Base-by-base conservation (phyloP, 306 rosid genomes). In the Sophora flavescens region DNA sequence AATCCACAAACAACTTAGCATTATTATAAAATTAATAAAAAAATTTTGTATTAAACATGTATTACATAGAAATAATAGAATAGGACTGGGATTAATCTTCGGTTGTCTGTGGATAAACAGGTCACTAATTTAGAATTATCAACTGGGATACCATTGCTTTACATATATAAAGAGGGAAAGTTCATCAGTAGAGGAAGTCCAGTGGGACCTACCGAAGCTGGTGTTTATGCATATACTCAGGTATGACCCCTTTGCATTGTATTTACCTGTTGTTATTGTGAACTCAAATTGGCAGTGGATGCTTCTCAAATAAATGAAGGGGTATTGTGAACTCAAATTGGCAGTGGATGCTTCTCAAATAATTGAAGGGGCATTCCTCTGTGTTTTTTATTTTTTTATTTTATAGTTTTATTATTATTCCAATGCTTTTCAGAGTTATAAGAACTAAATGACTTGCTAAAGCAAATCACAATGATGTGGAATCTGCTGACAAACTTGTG, bases 101-200 rank as follows among this genome's bases (percentile, higher is more conserved):
- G 50, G 41, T 57, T 48, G 32, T 78, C 5, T 35, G 41, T 58
- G 26, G 17, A 59, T 26, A 64, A 86, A 53, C 89, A 95, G 99
- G 93, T 95, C 70, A 86, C 80, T 41, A 81, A 74, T 77, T 75
- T 95, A 77, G 99, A 92, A 84, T 72, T 95, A 53, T 95, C 99
- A 17, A 92, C 97, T 47, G 99, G 99, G 68, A 80, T 92, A 74
- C 99, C 99, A 0, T 88, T 95, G 95, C 99, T 95, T 62, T 95
- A 92, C 85, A 90, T 95, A 78, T 92, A 83, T 70, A 90, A 87
- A 87, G 97, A 82, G 28, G 97, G 97, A 33, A 87, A 81, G 63
- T 95, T 89, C 87, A 84, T 78, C 6, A 78, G 91, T 59, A 89
- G 96, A 75, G 99, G 99, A 80, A 92, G 99, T 87, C 99, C 99